These are phyloP conservation scores for Keithomyces neogunnii DNA, from an alignment of 2,329 filamentous ascomycete species.

Conservation along the genomic window DNA sequence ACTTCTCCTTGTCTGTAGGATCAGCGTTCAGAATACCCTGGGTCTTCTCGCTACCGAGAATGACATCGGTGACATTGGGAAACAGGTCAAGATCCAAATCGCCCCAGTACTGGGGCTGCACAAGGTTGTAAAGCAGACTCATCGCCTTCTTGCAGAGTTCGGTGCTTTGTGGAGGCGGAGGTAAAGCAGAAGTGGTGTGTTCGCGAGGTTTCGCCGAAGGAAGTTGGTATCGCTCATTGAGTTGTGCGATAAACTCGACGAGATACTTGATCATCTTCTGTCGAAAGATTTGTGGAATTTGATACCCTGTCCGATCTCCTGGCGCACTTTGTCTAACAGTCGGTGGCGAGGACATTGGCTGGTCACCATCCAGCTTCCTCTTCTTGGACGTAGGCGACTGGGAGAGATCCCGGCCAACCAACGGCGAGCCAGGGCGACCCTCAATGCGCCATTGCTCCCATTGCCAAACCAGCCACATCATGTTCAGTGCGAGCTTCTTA, in stretches of 20 bases:
- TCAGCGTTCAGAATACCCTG: conserved; percentile 49
- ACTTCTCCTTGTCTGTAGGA: conserved; percentile 57
- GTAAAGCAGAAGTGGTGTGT: conserved; percentile 31
- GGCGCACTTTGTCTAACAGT: conserved; percentile 30
- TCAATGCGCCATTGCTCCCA: conserved; percentile 84
- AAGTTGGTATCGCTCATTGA: conserved; percentile 76
- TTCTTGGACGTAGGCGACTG: conserved; percentile 70
- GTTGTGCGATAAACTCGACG: conserved; percentile 85
- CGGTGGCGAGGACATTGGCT: conserved; percentile 45
- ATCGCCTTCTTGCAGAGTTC: conserved; percentile 85
- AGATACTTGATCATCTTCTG: conserved; percentile 88
- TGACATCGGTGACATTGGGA: conserved; percentile 78
- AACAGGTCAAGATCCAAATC: conserved; percentile 89
- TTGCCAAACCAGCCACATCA: conserved; percentile 83
- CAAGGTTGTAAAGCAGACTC: conserved; percentile 69
- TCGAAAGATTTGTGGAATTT: conserved; percentile 58
- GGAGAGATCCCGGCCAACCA: conserved; percentile 33
- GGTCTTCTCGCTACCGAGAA: conserved; percentile 75
- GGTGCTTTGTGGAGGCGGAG: conserved; percentile 46
- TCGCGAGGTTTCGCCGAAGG: conserved; percentile 62
- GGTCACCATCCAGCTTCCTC: conserved; percentile 62
- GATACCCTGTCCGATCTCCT: conserved; percentile 54
- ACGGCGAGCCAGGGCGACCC: conserved; percentile 33
- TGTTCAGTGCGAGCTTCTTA: conserved; percentile 81
- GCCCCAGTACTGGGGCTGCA: conserved; percentile 83